Evolutionary conservation across 1,139 yeast genomes (phyloP).

Genomic region (Lodderomyces margitis): DNA sequence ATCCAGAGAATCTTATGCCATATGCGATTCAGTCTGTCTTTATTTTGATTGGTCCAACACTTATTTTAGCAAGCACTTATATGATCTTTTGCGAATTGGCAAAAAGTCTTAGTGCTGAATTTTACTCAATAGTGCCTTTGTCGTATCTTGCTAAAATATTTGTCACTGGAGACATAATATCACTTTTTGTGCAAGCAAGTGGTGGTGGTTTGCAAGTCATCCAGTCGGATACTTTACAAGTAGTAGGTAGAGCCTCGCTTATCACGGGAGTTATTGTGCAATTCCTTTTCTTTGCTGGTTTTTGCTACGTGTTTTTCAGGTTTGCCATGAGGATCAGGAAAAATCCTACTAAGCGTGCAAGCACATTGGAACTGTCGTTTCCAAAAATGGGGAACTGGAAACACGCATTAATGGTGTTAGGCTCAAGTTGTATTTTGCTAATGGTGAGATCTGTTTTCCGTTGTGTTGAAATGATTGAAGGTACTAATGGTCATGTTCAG

Average conservation of each 20-base stretch:
- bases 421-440: background rate
- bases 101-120: background rate
- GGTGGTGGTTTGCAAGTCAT: slow-evolving; percentile 1
- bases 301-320: background rate
- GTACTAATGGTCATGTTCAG: background rate
- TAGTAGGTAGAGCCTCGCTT: background rate
- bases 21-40: background rate
- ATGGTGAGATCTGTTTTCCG: background rate
- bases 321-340: background rate
- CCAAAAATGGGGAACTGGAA: background rate
- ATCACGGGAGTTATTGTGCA: background rate
- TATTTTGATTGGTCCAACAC: slow-evolving; percentile 1
- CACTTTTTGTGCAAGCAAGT: background rate
- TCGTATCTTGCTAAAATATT: background rate
- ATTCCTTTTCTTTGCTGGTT: background rate
- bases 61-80: slow-evolving; percentile 1
- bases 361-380: background rate
- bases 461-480: slow-evolving; percentile 1
- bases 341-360: background rate
- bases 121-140: background rate
- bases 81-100: slow-evolving; percentile 1
- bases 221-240: background rate
- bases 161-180: slow-evolving; percentile 1
- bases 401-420: background rate
- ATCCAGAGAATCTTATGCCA: background rate